A percentile compares a stretch with the other conserved stretches of the same genome.
These are phyloP conservation scores for Flaveria ramosissima DNA, from an alignment of 129 eudicot species.

Conservation along the genomic window DNA sequence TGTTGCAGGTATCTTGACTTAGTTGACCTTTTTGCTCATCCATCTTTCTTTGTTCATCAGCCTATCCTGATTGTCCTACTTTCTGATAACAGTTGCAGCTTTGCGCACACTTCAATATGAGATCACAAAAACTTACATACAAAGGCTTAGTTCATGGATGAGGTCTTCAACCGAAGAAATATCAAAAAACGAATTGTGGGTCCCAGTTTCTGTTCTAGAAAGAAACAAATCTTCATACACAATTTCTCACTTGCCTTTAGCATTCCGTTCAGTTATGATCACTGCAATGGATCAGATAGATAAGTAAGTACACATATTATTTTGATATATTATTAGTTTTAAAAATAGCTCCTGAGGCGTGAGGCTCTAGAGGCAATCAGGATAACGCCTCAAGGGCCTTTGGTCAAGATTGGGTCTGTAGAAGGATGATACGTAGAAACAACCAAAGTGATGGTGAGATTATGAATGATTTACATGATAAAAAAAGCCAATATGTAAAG, in stretches of 20 bases:
- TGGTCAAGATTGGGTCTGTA: too few relatives aligned
- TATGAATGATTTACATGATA: too few relatives aligned
- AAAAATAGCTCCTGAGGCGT: too few relatives aligned
- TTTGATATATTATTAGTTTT: background rate
- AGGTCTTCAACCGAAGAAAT: conserved; percentile 74
- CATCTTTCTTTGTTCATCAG: conserved; percentile 17
- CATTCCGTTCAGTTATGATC: conserved; percentile 74
- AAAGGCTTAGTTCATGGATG: conserved; percentile 96
- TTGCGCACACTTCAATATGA: conserved; percentile 77
- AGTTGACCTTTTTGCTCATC: conserved; percentile 16
- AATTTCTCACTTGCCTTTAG: conserved; percentile 87
- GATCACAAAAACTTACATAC: conserved; percentile 71
- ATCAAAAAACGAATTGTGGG: conserved; percentile 83
- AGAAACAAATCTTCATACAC: conserved; percentile 89
- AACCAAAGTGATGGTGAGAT: too few relatives aligned
- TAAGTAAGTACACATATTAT: conserved; percentile 50
- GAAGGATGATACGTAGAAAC: too few relatives aligned
- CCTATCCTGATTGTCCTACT: conserved; percentile 21
- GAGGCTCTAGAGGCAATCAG: too few relatives aligned
- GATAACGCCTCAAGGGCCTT: too few relatives aligned
- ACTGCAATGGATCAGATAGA: conserved; percentile 91
- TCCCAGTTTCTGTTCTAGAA: conserved; percentile 87
- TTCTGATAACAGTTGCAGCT: conserved; percentile 58
- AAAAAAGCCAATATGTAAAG: too few relatives aligned
- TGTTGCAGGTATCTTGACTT: conserved; percentile 56